A percentile compares a stretch with the other conserved stretches of the same genome.
Evolutionary conservation across 177 flowering plant species (phyloP).

Genomic region (Tripterygium wilfordii): DNA sequence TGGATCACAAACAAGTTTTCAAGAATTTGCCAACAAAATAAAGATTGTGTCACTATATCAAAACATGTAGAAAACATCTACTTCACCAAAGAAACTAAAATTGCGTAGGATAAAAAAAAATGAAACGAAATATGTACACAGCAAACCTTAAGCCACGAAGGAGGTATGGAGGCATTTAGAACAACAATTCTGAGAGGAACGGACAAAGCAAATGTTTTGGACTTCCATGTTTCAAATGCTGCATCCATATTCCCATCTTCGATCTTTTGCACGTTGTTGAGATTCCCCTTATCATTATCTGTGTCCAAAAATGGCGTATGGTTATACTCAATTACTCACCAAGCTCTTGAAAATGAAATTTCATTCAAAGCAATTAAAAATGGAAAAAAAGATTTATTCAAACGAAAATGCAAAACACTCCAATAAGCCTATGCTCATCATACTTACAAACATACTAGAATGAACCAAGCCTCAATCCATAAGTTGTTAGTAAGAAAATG

Average conservation of each 20-base stretch:
- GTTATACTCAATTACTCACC: background rate
- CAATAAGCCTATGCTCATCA: too few relatives aligned
- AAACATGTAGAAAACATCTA: too few relatives aligned
- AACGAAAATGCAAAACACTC: too few relatives aligned
- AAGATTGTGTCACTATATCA: too few relatives aligned
- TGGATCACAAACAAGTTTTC: too few relatives aligned
- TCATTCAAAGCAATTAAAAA: too few relatives aligned
- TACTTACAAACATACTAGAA: too few relatives aligned
- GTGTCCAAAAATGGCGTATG: constrained; percentile 1
- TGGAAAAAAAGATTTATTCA: too few relatives aligned
- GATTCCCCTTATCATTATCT: constrained; percentile 12
- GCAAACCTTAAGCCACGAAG: constrained; percentile 79
- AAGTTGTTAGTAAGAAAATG: too few relatives aligned
- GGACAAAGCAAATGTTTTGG: constrained; percentile 72
- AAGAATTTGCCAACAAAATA: too few relatives aligned
- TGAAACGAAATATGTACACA: background rate
- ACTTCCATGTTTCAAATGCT: constrained; percentile 68
- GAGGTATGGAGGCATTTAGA: constrained; percentile 79
- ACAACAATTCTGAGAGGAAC: constrained; percentile 81
- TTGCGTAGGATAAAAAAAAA: background rate
- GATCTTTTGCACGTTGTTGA: constrained; percentile 13
- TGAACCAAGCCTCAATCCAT: too few relatives aligned
- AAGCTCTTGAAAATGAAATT: background rate
- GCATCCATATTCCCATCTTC: constrained; percentile 44
- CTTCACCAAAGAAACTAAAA: too few relatives aligned